Evolutionary conservation across 192 early-diverging fungal genomes (phyloP).

Genomic region (Linderina pennispora): DNA sequence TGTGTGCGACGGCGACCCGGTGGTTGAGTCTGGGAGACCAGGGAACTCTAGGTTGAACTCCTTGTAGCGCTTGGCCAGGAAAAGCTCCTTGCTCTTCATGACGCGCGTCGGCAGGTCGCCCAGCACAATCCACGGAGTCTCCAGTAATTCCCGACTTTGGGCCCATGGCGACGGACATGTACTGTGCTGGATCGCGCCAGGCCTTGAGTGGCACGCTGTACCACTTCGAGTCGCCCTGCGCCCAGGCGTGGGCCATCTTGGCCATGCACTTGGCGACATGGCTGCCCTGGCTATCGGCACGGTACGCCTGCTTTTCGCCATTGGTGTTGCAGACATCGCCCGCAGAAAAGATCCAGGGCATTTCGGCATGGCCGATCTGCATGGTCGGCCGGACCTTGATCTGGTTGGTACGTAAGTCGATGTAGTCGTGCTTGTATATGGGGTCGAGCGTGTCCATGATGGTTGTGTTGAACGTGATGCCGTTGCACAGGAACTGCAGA

Average conservation of each 20-base stretch:
- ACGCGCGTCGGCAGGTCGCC: conserved; percentile 44
- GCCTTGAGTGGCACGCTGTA: conserved; percentile 37
- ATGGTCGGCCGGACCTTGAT: conserved; percentile 65
- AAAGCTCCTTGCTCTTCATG: conserved; percentile 46
- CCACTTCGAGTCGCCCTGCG: conserved; percentile 31
- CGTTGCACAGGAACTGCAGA: conserved; percentile 66
- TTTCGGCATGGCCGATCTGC: conserved; percentile 59
- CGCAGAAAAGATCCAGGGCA: conserved; percentile 67
- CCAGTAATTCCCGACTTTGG: conserved; percentile 36
- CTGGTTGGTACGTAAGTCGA: conserved; percentile 51
- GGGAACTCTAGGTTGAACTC: conserved; percentile 46
- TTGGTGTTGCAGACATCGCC: conserved; percentile 57
- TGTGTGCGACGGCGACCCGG: no score
- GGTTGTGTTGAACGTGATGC: conserved; percentile 64
- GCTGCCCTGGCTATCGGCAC: conserved; percentile 39
- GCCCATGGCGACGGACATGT: conserved; percentile 43
- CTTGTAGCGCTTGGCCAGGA: conserved; percentile 42
- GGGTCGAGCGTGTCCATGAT: conserved; percentile 53
- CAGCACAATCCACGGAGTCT: conserved; percentile 48
- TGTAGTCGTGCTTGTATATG: conserved; percentile 26
- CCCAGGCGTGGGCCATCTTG: conserved; percentile 42
- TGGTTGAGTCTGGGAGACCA: no score
- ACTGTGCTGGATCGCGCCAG: conserved; percentile 46
- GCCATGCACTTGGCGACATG: conserved; percentile 45
- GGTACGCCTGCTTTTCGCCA: conserved; percentile 46